Conservation (phyloP, 2,329 filamentous ascomycete species). For the Aspergillus terreus region DNA sequence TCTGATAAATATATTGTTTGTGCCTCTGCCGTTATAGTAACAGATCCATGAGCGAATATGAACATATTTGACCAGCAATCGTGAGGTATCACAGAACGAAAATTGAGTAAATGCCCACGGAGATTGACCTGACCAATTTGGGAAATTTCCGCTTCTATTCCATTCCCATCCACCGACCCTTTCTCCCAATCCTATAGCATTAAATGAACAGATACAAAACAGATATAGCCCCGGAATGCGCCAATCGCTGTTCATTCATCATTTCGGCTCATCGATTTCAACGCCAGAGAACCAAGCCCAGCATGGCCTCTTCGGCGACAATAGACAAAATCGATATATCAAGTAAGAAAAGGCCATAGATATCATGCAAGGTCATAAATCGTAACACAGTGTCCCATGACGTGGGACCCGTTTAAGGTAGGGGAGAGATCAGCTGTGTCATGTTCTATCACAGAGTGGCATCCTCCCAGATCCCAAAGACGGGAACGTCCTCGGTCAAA, state of each 20-base stretch:
- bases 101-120: too few species aligned
- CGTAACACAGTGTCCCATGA: background rate
- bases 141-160: background rate
- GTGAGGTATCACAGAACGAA: too few species aligned
- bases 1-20: too few species aligned
- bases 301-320: too few species aligned
- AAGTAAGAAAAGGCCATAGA: background rate
- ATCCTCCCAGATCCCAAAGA: constrained; percentile 31
- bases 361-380: background rate
- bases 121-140: too few species aligned
- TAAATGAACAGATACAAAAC: background rate
- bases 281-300: background rate
- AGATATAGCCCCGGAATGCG: background rate
- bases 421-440: background rate
- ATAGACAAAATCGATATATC: background rate
- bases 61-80: too few species aligned
- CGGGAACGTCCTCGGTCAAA: constrained; percentile 31
- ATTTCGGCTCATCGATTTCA: background rate
- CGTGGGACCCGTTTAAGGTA: too few species aligned
- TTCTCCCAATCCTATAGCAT: background rate
- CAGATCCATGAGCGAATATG: too few species aligned
- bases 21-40: too few species aligned
- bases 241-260: background rate
- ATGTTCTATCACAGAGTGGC: constrained; percentile 7
- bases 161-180: background rate